A percentile compares a stretch with the other conserved stretches of the same genome.
These are phyloP conservation scores for Thinopyrum elongatum DNA, from an alignment of 176 grass and related monocot genomes.

Conservation along the genomic window DNA sequence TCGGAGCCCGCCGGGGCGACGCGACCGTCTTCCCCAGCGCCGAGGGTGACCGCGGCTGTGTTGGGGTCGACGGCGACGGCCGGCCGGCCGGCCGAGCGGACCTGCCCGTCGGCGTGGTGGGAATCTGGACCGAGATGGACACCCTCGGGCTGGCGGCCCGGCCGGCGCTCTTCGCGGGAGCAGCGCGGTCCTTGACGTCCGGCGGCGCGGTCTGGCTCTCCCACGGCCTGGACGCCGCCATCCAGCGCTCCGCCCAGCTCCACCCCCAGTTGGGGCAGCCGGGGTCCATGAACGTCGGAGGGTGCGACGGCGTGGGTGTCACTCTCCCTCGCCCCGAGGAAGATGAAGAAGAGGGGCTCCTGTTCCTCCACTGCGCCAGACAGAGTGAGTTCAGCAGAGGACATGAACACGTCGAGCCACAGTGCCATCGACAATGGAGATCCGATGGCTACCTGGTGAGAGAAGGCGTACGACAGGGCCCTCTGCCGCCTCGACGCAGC, in stretches of 20 bases:
- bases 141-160: background rate
- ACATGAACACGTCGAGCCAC: background rate
- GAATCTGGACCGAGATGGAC: conserved; percentile 23
- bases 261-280: conserved; percentile 87
- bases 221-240: conserved; percentile 66
- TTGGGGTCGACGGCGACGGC: conserved; percentile 30
- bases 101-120: conserved; percentile 22
- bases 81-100: conserved; percentile 26
- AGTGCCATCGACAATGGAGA: background rate
- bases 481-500: conserved; percentile 64
- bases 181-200: conserved; percentile 15
- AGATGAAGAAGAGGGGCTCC: conserved; percentile 40
- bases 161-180: background rate
- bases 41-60: conserved; percentile 3
- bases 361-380: conserved; percentile 60
- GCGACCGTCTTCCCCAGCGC: background rate
- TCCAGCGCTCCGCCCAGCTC: conserved; percentile 83
- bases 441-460: conserved; percentile 53
- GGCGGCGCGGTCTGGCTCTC: conserved; percentile 36
- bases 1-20: background rate
- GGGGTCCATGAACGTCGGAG: conserved; percentile 61
- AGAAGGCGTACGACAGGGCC: conserved; percentile 76
- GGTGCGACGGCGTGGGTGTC: background rate
- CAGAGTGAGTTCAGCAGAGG: conserved; percentile 26
- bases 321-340: conserved; percentile 23